A percentile compares a stretch with the other conserved stretches of the same genome.
Evolutionary conservation across 2,329 filamentous ascomycete genomes (phyloP).

Genomic region (Aureobasidium sp.): DNA sequence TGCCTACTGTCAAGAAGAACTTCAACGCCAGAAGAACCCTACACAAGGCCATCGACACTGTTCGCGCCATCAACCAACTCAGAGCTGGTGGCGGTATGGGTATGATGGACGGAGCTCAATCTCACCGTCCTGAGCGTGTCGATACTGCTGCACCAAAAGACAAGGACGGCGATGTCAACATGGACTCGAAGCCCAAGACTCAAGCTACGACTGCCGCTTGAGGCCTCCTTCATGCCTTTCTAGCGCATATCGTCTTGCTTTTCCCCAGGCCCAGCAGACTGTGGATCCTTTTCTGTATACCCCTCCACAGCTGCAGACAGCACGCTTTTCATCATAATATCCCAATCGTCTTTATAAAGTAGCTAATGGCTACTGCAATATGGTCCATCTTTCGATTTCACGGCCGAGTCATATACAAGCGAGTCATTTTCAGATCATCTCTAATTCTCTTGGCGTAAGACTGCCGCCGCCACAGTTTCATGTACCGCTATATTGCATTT

Average conservation of each 20-base stretch:
- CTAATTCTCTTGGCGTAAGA: not conserved
- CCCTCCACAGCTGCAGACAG: constrained; percentile 7
- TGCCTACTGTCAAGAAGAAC: constrained; percentile 63
- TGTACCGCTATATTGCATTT: not conserved
- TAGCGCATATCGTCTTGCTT: not conserved
- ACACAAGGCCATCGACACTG: constrained; percentile 62
- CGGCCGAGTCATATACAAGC: not conserved
- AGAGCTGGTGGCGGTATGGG: constrained; percentile 50
- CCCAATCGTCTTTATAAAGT: not conserved
- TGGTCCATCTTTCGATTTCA: not conserved
- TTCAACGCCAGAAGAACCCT: constrained; percentile 60
- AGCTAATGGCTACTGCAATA: not conserved
- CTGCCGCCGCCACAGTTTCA: not conserved
- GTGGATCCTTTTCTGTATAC: constrained; percentile 7
- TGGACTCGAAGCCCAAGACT: constrained; percentile 31
- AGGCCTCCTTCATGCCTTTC: not conserved
- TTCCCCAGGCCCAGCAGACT: not conserved
- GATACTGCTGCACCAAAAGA: constrained; percentile 22
- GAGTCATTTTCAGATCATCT: not conserved
- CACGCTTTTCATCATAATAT: not conserved
- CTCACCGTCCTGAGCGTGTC: constrained; percentile 43
- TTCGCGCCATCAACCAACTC: constrained; percentile 61
- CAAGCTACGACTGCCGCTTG: not conserved
- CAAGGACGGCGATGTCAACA: constrained; percentile 25
- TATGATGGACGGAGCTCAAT: constrained; percentile 57